Evolutionary conservation across 2,329 filamentous ascomycete genomes (phyloP).

Genomic region (Macrophomina pseudophaseolina): DNA sequence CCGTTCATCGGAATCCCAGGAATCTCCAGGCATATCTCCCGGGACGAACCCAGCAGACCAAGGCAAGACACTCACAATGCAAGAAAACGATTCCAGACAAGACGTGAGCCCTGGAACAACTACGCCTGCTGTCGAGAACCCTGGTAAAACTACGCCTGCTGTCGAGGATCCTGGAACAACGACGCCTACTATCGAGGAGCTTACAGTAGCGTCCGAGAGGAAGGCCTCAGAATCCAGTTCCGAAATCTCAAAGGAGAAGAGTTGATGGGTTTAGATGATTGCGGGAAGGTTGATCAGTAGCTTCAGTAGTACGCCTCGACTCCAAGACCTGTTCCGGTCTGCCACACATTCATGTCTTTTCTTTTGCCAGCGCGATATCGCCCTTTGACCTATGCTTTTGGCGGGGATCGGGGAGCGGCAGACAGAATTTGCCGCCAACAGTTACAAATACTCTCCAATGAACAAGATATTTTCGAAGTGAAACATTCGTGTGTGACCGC

Average conservation of each 20-base stretch:
- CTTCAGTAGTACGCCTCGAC: no score
- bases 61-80: neutral
- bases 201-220: neutral
- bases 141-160: neutral
- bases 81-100: neutral
- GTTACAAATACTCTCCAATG: no score
- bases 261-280: neutral
- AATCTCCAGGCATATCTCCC: conserved; percentile 8
- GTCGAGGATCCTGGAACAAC: neutral
- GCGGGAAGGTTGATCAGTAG: neutral
- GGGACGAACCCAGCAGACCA: neutral
- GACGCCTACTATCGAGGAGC: neutral
- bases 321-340: neutral
- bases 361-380: neutral
- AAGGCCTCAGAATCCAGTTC: neutral
- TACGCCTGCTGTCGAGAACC: conserved; percentile 6
- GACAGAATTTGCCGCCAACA: no score
- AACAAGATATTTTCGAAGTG: no score
- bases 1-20: neutral
- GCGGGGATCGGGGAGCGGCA: no score
- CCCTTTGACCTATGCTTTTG: neutral
- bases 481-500: no score
- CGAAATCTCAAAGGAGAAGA: conserved; percentile 1
- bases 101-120: conserved; percentile 3
- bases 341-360: neutral